These are phyloP conservation scores for Ochromonas danica DNA, from an alignment of 108 stramenopile genomes.

Conservation along the genomic window DNA sequence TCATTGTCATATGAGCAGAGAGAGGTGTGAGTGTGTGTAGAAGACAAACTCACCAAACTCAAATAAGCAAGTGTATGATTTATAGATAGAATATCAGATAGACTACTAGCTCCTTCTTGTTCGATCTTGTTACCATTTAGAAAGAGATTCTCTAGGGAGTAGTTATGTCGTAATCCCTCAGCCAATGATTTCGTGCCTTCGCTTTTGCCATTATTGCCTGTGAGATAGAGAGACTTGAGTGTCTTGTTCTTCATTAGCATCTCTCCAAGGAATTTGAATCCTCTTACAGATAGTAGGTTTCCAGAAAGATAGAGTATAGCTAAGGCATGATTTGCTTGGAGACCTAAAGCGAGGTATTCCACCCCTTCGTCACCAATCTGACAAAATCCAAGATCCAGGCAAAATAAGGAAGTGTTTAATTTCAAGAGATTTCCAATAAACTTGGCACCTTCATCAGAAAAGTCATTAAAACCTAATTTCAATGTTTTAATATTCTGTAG, in stretches of 20 bases:
- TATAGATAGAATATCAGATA: neutral
- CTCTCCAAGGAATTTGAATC: neutral
- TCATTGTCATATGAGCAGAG: neutral
- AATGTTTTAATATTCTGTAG: no score
- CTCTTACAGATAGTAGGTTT: neutral
- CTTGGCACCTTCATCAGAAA: neutral
- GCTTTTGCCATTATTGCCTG: slow-evolving; percentile 7
- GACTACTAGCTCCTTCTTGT: neutral
- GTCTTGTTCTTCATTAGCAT: neutral
- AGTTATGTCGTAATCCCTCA: neutral
- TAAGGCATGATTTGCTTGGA: neutral
- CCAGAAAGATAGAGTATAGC: neutral
- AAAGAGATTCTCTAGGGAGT: neutral
- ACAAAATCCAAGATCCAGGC: slow-evolving; percentile 10
- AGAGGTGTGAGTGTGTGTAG: neutral
- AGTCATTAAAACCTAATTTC: slow-evolving; percentile 5
- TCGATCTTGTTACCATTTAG: slow-evolving; percentile 6
- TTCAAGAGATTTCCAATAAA: neutral
- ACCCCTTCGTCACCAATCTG: neutral
- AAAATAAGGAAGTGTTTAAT: neutral
- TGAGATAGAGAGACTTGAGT: neutral
- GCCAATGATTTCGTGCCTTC: neutral
- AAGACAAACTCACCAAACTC: slow-evolving; percentile 23
- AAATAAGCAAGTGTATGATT: neutral
- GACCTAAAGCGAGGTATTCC: neutral